Evolutionary conservation across 2,329 filamentous ascomycete species (phyloP), one percentile per base, ranked within the genome.

Genomic region (Pestalotiopsis sp.): DNA sequence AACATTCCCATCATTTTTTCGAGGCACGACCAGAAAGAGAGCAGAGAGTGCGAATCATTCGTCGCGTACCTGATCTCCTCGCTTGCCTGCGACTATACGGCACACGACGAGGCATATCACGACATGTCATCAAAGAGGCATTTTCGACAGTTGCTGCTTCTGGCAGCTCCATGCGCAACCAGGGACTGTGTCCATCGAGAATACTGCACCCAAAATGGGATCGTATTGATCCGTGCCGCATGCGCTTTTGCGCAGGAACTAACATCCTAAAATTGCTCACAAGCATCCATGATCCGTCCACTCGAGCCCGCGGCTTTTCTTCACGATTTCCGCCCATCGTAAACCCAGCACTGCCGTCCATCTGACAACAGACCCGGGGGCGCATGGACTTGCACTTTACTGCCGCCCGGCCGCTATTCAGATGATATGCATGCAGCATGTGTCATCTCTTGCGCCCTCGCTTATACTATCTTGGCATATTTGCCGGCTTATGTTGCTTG

Each of bases 231-330:
- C 59, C 17, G 27, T 40, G 59, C 20, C 23, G 23, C n/a, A 52
- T 20, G 49, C 40, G 11, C 14, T 23, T 13, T 25, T 36, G 31
- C 65, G 56, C 56, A 23, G 38, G 11, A 38, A 27, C 52, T 45
- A 56, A 17, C 27, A 41, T 62, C 2, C 11, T 58, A 20, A 17
- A 60, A n/a, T 17, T 36, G 25, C 31, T 66, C 27, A 58, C 31
- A 36, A 36, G 31, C 31, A 36, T 36, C 31, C 31, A 27, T 23
- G 27, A 27, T 60, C 56, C n/a, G 7, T 60, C 65, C 65, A 66
- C n/a, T 59, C n/a, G 56, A 66, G 12, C 14, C 52, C 41, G 65
- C 65, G 65, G 27, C 27, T 66, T 66, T 66, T 66, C 17, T 56
- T 27, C 25, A 23, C 17, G 11, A 17, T 25, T 25, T 27, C 31